Base-by-base conservation (phyloP, 495 filamentous ascomycete species). In the Amphirosellinia nigrospora region DNA sequence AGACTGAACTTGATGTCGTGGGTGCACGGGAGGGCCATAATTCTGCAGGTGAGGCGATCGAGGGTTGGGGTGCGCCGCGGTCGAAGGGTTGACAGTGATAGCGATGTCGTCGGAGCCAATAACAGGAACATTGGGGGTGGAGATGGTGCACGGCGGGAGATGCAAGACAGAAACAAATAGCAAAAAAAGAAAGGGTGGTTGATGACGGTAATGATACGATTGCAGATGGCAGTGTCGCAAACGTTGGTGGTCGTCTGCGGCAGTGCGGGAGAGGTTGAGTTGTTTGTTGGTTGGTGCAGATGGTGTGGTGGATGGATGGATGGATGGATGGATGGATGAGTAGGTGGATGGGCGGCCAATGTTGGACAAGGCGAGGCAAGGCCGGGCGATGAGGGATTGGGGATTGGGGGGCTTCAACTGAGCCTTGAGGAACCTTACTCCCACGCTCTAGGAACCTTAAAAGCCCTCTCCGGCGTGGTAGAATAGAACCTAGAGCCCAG, bases 21-120 rank as follows among this genome's bases (percentile, higher is more conserved):
- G 68, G 70, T 73, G 68, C 66, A 70, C 68, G 50, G 73, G 77
- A 72, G 71, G 74, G 75, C 77, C 77, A 78, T 78, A 78, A 48
- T 64, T 73, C 59, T 75, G 74, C 70, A 61, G 50, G 61, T 63
- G 68, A 52, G 73, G 73, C 43, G 64, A 46, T 46, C 63, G 43
- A 39, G 41, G 53, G 64, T 56, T 69, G 32, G 71, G 61, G 68
- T 46, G 74, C 72, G 70, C 72, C 69, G 70, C 61, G 61, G 65
- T 60, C 28, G 39, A 74, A 58, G 58, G 59, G 70, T 69, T 64
- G 74, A 65, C 52, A 61, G 59, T 55, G 56, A 34, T 74, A 68
- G 67, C 69, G 26, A 56, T 58, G 70, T 69, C 73, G 61, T 73
- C 64, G 72, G 70, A 69, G 71, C 72, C 64, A 65, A 74, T 78